phyloP scores from a whole-genome alignment of 2,329 filamentous ascomycete species.

The Penicillium sp. region DNA sequence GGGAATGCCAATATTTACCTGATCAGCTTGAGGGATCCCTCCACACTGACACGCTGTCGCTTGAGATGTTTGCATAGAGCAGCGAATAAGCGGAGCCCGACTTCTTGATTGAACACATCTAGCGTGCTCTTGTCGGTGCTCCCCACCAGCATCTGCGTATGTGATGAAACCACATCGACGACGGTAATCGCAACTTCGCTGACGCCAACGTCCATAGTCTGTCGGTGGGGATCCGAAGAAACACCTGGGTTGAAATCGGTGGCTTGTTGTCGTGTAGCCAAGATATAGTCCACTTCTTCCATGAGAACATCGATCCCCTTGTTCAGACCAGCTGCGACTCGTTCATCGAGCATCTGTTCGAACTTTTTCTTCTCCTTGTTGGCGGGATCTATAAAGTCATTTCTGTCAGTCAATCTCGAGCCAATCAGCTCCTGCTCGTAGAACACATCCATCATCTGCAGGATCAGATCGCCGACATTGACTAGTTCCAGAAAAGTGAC shows the following conservation, averaged over 20 bases:
- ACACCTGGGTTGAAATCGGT: slow-evolving; percentile 82
- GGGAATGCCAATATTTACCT: slow-evolving; percentile 44
- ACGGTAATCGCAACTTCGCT: slow-evolving; percentile 76
- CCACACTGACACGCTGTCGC: slow-evolving; percentile 84
- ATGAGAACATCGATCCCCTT: slow-evolving; percentile 98
- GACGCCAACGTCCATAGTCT: slow-evolving; percentile 56
- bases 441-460: slow-evolving; percentile 98
- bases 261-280: slow-evolving; percentile 79
- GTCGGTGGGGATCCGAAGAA: slow-evolving; percentile 35
- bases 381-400: slow-evolving; percentile 90
- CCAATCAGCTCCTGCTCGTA: slow-evolving; percentile 91
- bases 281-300: slow-evolving; percentile 95
- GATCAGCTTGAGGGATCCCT: slow-evolving; percentile 88
- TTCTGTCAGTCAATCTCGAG: slow-evolving; percentile 79
- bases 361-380: slow-evolving; percentile 97
- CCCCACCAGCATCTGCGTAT: slow-evolving; percentile 89
- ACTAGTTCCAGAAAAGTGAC: slow-evolving; percentile 96
- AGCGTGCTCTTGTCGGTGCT: slow-evolving; percentile 98
- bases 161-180: slow-evolving; percentile 79
- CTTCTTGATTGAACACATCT: slow-evolving; percentile 97
- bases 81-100: slow-evolving; percentile 86
- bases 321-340: slow-evolving; percentile 90
- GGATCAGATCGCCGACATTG: slow-evolving; percentile 95
- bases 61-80: slow-evolving; percentile 97
- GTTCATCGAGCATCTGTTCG: slow-evolving; percentile 97